Conservation (phyloP, 2,329 filamentous ascomycete genomes). For the Cladophialophora psammophila region DNA sequence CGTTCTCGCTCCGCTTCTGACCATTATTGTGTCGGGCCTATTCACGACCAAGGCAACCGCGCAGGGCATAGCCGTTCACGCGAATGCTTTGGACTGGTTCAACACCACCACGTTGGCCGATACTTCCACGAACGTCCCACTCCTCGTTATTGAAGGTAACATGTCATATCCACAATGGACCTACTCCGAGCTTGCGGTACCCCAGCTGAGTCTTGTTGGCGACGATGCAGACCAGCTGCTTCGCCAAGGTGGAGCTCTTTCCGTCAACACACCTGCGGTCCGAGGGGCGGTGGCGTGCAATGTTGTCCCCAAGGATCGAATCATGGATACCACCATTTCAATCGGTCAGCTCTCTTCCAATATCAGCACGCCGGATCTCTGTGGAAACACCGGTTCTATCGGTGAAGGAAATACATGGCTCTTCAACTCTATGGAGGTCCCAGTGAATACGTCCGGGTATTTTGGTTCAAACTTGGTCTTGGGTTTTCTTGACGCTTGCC, state of each 20-base stretch:
- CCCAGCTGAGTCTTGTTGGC: constrained; percentile 12
- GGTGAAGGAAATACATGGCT: constrained; percentile 16
- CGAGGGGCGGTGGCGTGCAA: constrained; percentile 28
- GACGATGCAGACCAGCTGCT: background rate
- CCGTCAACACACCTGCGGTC: constrained; percentile 28
- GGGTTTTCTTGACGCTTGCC: constrained; percentile 22
- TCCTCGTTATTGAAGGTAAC: constrained; percentile 33
- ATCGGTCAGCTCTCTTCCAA: constrained; percentile 20
- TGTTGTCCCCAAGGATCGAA: constrained; percentile 28
- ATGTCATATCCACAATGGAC: constrained; percentile 37
- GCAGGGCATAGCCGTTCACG: constrained; percentile 20
- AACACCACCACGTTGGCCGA: constrained; percentile 22
- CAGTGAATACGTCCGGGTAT: constrained; percentile 31
- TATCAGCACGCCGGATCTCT: constrained; percentile 33
- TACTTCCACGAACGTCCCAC: constrained; percentile 20
- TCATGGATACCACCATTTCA: constrained; percentile 21
- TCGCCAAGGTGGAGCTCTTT: constrained; percentile 17
- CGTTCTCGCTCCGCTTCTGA: constrained; percentile 39
- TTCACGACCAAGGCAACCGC: constrained; percentile 36
- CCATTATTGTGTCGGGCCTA: constrained; percentile 42
- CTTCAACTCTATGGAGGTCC: constrained; percentile 13
- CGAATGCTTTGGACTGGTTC: constrained; percentile 42
- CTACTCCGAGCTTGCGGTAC: constrained; percentile 30
- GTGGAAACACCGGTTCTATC: constrained; percentile 27
- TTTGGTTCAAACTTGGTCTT: constrained; percentile 28